Evolutionary conservation across 805 yeast genomes (phyloP), one percentile per base, ranked within the genome.

Genomic region (Cyberlindnera japonica): DNA sequence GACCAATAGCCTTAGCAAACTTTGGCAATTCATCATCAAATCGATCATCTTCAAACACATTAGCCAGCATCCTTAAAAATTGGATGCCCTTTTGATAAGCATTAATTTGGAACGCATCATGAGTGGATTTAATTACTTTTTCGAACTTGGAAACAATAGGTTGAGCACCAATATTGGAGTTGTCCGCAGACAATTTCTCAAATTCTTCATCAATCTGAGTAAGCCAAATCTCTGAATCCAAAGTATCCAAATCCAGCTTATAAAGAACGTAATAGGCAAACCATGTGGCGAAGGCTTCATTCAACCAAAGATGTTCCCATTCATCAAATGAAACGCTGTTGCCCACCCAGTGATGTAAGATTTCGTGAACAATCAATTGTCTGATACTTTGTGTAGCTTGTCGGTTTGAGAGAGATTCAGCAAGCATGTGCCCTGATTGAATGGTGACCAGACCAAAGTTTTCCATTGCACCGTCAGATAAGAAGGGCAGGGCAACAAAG

Each of bases 311-410:
- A 52, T 74, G 69, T 37, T 71, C 73, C 82, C 87, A 84, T 15
- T 77, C 73, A 37, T 80, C 83, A 51, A 83, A 81, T 1, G 85
- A 67, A 3, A 83, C 71, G 49, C 69, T 65, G 49, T 85, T 78
- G 8, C 93, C 95, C 41, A 85, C 60, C 87, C 88, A 85, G 62
- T 84, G 91, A 57, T 85, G 95, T 21, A 83, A 79, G 47, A 84
- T 53, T 54, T 84, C 90, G 57, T 85, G 95, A 2, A 76, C 78
- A 8, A 85, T 54, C 33, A 84, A 67, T 51, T 80, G 83, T 45
- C 75, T 63, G 18, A 77, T 53, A 45, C 65, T 67, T 27, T 64
- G 59, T 3, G 49, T 48, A 12, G 55, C 48, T 2, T 55, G 48
- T 6, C 47, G 36, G 6, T 50, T 41, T 4, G 59, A 54, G 31